Percentiles rank a stretch among this genome's conserved stretches.
These are phyloP conservation scores for Fusarium coicis DNA, from an alignment of 2,329 filamentous ascomycete species.

Conservation along the genomic window DNA sequence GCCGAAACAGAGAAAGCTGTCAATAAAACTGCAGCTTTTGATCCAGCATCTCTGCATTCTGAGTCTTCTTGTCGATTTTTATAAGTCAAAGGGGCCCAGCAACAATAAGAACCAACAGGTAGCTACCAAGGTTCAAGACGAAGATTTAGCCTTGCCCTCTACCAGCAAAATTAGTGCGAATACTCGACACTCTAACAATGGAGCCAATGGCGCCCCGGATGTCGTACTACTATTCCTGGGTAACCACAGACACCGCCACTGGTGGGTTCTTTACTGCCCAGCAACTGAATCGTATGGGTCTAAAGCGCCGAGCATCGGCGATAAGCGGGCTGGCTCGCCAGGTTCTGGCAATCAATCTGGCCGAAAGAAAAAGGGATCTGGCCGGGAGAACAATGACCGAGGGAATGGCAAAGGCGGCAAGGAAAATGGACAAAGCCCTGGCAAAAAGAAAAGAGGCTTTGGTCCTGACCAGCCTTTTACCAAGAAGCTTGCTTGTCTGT, in stretches of 20 bases:
- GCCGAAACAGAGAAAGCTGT: neutral
- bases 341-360: neutral
- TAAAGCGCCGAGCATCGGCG: rapidly evolving
- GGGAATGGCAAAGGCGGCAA: rapidly evolving
- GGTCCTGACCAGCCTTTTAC: rapidly evolving
- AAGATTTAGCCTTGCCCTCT: rapidly evolving
- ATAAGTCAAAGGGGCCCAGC: rapidly evolving
- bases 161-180: neutral
- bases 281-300: rapidly evolving
- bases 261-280: neutral
- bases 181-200: rapidly evolving
- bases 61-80: rapidly evolving
- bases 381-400: rapidly evolving
- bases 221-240: rapidly evolving
- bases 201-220: rapidly evolving
- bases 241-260: rapidly evolving
- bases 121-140: rapidly evolving
- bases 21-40: rapidly evolving
- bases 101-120: rapidly evolving
- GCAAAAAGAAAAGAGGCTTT: rapidly evolving
- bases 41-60: rapidly evolving
- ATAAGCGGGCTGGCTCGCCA: neutral
- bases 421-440: neutral
- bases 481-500: neutral
- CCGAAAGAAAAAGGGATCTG: rapidly evolving